Evolutionary conservation across 2,329 filamentous ascomycete genomes (phyloP), one percentile per base, ranked within the genome.

Genomic region (Tolypocladium tropicale): DNA sequence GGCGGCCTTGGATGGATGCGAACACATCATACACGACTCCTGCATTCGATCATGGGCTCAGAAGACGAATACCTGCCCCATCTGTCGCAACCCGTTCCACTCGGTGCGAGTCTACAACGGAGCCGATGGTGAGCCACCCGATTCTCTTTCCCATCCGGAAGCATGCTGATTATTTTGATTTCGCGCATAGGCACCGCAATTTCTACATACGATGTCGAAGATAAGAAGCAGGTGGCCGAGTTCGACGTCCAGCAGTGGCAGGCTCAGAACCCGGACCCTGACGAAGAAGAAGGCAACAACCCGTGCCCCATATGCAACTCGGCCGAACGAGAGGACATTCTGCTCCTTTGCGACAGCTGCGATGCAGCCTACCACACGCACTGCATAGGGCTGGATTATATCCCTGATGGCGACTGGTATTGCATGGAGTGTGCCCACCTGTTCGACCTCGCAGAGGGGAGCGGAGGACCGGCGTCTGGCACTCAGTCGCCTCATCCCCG

Each of bases 1-100:
- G 59, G 83, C 84, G 43, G 73, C 80, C 55, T 81, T 86, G 53
- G 77, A 84, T 58, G 86, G 90, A 51, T 99, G 94, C 73, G 89
- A 90, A 57, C 95, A 99, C 77, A 82, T 92, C 64, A 79, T 99
- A 64, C 94, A 99, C 75, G 87, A 99, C 75, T 85, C 88, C 54
- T 99, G 94, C 72, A 80, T 99, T 63, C 88, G 88, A 64, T 90
- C 91, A 63, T 99, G 94, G 94, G 90, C 93, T 50, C 90, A 95
- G 73, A 88, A 95, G 71, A 93, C 94, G 61, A 99, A 97, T 74
- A 96, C 92, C 69, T 99, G 94, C 72, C 94, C 94, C 50, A 96
- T 99, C 71, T 99, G 94, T 74, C 89, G 94, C 63, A 88, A 90
- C 65, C 84, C 82, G 60, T 97, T 99, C 76, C 93, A 97, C 72